A percentile compares a stretch with the other conserved stretches of the same genome.
Evolutionary conservation across 179 eudicot genomes (phyloP).

Genomic region (Pouteria campechiana): DNA sequence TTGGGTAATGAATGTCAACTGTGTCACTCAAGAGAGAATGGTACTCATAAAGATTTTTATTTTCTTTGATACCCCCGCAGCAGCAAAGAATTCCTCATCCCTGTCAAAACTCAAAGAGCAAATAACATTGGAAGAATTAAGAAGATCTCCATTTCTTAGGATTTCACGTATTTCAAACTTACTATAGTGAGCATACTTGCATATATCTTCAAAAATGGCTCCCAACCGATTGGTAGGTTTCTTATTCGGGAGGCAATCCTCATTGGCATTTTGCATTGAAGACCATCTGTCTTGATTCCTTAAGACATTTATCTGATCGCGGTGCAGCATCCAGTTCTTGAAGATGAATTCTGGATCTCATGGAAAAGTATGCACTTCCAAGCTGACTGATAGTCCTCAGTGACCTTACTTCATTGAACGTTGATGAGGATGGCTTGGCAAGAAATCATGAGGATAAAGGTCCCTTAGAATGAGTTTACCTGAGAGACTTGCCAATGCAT

Average conservation of each 20-base stretch:
- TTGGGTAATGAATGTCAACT: conserved; percentile 32
- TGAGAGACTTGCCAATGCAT: no score
- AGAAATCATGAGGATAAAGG: conserved; percentile 8
- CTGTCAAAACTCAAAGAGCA: conserved; percentile 39
- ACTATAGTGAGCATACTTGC: conserved; percentile 27
- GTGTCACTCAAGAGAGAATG: conserved; percentile 20
- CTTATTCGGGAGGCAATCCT: conserved; percentile 1
- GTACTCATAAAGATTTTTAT: conserved; percentile 34
- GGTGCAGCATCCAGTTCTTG: background rate
- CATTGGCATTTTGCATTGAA: conserved; percentile 10
- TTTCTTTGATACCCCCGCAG: conserved; percentile 34
- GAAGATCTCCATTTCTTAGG: conserved; percentile 27
- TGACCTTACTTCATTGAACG: conserved; percentile 15
- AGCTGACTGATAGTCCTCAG: conserved; percentile 19
- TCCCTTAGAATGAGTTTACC: no score
- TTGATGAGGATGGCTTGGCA: conserved; percentile 1
- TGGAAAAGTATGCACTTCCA: conserved; percentile 33
- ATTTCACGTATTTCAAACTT: conserved; percentile 36
- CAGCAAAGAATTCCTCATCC: conserved; percentile 36
- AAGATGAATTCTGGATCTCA: conserved; percentile 16
- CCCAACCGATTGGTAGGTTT: conserved; percentile 20
- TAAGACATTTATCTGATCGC: conserved; percentile 20
- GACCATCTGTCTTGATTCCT: conserved; percentile 17
- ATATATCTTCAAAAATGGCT: conserved; percentile 20
- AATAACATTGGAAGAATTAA: conserved; percentile 30